phyloP scores from a whole-genome alignment of 352 stramenopile genomes.

The Phytophthora citricola region DNA sequence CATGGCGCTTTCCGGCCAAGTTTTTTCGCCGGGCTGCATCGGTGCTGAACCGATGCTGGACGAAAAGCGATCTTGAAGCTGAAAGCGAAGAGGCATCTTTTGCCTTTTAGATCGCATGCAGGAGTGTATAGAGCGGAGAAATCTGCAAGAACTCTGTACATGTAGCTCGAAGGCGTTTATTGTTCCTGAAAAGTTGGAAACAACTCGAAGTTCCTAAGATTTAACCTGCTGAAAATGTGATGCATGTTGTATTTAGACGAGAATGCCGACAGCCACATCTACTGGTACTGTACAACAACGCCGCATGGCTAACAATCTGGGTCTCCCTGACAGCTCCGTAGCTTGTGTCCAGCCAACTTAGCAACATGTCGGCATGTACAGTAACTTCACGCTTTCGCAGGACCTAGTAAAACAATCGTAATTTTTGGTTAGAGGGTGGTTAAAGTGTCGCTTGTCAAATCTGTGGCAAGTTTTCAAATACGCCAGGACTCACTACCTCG shows the following conservation, averaged over 20 bases:
- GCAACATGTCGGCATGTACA: too few relatives aligned
- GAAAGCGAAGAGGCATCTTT: conserved; percentile 17
- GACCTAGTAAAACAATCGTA: background rate
- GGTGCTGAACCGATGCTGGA: conserved; percentile 12
- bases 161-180: background rate
- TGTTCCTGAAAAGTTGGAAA: too few relatives aligned
- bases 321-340: too few relatives aligned
- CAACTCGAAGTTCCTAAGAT: too few relatives aligned
- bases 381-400: too few relatives aligned
- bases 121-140: background rate
- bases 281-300: too few relatives aligned
- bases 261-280: too few relatives aligned
- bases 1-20: background rate
- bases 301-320: too few relatives aligned
- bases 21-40: conserved; percentile 4
- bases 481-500: background rate
- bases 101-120: background rate
- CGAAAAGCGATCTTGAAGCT: conserved; percentile 12
- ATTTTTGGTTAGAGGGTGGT: conserved; percentile 9
- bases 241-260: too few relatives aligned
- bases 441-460: conserved; percentile 26
- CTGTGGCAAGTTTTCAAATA: conserved; percentile 13
- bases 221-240: too few relatives aligned
- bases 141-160: background rate
- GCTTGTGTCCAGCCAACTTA: too few relatives aligned